These are phyloP conservation scores for Arthrobotrys iridis DNA, from an alignment of 2,329 filamentous ascomycete genomes.

Conservation along the genomic window DNA sequence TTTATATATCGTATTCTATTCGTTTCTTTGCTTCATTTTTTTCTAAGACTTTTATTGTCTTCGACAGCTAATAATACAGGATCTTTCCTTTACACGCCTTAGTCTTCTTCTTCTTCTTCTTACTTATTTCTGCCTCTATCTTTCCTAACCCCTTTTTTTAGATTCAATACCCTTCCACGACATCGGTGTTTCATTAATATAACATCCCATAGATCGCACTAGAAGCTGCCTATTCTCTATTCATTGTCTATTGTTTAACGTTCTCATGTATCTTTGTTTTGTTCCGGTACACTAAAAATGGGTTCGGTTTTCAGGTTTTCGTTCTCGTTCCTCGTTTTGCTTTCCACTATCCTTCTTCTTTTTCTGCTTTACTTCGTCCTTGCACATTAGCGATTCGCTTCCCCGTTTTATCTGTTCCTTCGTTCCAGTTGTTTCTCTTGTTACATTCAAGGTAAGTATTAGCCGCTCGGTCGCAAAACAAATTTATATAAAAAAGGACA, in stretches of 20 bases:
- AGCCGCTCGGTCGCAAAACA: neutral
- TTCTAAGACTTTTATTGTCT: neutral
- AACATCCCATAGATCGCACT: slow-evolving; percentile 47
- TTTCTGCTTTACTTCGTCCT: neutral
- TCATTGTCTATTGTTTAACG: neutral
- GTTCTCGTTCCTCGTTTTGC: neutral
- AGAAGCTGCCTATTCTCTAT: slow-evolving; percentile 17
- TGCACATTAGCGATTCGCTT: slow-evolving; percentile 44
- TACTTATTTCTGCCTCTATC: neutral
- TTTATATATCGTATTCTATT: neutral
- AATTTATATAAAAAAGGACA: slow-evolving; percentile 24
- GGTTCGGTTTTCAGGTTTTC: slow-evolving; percentile 24
- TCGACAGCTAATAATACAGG: slow-evolving; percentile 10
- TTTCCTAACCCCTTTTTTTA: slow-evolving; percentile 11
- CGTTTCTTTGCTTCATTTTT: neutral
- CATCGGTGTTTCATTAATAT: slow-evolving; percentile 32
- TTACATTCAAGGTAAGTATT: slow-evolving; percentile 44
- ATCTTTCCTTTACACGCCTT: slow-evolving; percentile 1
- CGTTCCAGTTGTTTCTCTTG: neutral
- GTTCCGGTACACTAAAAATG: slow-evolving; percentile 8
- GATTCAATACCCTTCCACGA: slow-evolving; percentile 44
- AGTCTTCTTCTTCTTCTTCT: neutral
- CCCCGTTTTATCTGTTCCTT: neutral
- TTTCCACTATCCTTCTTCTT: neutral
- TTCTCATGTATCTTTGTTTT: slow-evolving; percentile 23